Evolutionary conservation across 1,284 basidiomycete genomes (phyloP).

Genomic region (Ceratobasidium sp.): DNA sequence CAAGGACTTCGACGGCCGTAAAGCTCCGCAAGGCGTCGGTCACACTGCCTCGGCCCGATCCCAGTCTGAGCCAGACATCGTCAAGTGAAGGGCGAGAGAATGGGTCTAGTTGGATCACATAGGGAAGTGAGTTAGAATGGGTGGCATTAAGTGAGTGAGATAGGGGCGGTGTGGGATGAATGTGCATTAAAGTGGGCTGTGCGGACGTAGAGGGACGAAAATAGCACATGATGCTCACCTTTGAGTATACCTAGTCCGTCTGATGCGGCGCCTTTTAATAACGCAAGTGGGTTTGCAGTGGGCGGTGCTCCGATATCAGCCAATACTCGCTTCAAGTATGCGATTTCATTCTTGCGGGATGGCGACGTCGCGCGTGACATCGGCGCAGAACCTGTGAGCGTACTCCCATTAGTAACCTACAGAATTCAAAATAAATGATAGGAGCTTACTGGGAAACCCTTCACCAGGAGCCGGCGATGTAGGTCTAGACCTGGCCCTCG

Average conservation of each 20-base stretch:
- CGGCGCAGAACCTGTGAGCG: neutral
- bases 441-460: too few species aligned
- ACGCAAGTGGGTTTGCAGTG: conserved; percentile 24
- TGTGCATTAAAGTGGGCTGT: neutral
- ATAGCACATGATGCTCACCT: conserved; percentile 8
- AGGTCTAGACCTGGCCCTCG: conserved; percentile 1
- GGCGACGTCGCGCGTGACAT: conserved; percentile 36
- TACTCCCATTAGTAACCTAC: neutral
- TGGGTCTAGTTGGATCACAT: conserved; percentile 5
- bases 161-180: neutral
- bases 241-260: conserved; percentile 30
- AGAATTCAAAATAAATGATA: too few species aligned
- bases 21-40: conserved; percentile 82
- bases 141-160: neutral
- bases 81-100: conserved; percentile 33
- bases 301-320: conserved; percentile 62
- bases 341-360: conserved; percentile 60
- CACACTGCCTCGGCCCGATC: conserved; percentile 55
- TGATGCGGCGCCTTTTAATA: conserved; percentile 29
- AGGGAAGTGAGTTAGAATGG: neutral
- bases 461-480: neutral
- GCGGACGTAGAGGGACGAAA: neutral
- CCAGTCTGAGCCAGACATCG: conserved; percentile 48
- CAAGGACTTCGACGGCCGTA: conserved; percentile 89
- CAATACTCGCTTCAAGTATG: conserved; percentile 74